These are phyloP conservation scores for Gossypium mustelinum DNA, from an alignment of 345 rosid genomes.

Conservation along the genomic window DNA sequence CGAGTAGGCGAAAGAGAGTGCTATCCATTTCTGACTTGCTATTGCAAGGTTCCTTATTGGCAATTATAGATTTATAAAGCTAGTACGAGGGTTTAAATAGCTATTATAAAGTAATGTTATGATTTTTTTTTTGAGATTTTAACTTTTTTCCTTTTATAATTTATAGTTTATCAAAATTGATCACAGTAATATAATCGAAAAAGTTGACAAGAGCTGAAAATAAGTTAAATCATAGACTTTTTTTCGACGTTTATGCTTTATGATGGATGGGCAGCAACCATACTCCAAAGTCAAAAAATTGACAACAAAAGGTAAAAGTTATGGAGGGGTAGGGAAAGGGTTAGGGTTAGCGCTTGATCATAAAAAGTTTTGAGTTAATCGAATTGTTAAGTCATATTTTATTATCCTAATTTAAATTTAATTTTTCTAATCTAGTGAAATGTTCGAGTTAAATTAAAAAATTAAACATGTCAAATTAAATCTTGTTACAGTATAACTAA, in stretches of 20 bases:
- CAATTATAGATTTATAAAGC: not conserved
- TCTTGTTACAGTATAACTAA: too few relatives aligned
- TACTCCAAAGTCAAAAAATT: conserved; percentile 25
- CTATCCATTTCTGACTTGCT: conserved; percentile 36
- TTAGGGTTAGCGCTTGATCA: too few relatives aligned
- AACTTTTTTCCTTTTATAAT: not conserved
- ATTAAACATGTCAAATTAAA: too few relatives aligned
- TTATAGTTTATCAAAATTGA: conserved; percentile 2
- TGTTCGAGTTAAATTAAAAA: too few relatives aligned
- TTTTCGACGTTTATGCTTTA: conserved; percentile 1
- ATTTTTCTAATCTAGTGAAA: too few relatives aligned
- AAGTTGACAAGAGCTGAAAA: not conserved
- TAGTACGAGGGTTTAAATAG: not conserved
- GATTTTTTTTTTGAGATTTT: not conserved
- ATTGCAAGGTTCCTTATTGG: not conserved
- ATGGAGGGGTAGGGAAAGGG: not conserved
- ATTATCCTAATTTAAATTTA: too few relatives aligned
- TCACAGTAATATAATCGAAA: not conserved
- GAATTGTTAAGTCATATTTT: rapidly evolving
- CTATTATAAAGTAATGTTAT: not conserved
- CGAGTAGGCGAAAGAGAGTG: conserved; percentile 28
- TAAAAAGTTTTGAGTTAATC: too few relatives aligned
- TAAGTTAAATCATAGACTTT: not conserved
- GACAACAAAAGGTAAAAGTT: conserved; percentile 3
- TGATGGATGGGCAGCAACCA: conserved; percentile 3